These are phyloP conservation scores for Cryphonectria parasitica DNA, from an alignment of 2,329 filamentous ascomycete genomes.

Conservation along the genomic window DNA sequence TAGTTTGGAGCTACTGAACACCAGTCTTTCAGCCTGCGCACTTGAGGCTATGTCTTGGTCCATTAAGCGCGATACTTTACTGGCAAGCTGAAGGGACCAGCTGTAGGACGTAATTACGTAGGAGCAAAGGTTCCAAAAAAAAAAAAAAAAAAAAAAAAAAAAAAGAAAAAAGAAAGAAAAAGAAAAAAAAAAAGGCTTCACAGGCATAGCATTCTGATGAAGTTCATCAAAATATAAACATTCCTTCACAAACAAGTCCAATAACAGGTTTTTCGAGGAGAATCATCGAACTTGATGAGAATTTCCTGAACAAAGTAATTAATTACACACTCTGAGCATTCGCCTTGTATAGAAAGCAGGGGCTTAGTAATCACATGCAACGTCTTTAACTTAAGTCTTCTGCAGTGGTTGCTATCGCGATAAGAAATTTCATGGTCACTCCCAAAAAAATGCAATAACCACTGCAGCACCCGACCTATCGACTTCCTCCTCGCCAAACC, in stretches of 20 bases:
- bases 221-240: neutral
- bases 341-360: neutral
- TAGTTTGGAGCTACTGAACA: neutral
- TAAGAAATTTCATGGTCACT: constrained; percentile 19
- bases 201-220: neutral
- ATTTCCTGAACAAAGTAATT: too few relatives aligned
- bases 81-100: neutral
- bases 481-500: neutral
- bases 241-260: neutral
- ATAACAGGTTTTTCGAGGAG: too few relatives aligned
- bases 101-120: neutral
- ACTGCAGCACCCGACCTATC: neutral
- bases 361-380: constrained; percentile 2
- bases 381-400: neutral
- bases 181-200: neutral
- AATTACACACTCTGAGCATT: neutral
- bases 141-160: too few relatives aligned
- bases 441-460: neutral
- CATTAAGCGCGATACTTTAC: neutral
- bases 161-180: too few relatives aligned
- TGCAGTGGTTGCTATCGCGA: constrained; percentile 12
- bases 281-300: too few relatives aligned
- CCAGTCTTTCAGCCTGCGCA: neutral
- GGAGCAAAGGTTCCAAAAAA: neutral
- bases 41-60: neutral